Conservation (phyloP, 352 stramenopile species). For the Pythium aristosporum region DNA sequence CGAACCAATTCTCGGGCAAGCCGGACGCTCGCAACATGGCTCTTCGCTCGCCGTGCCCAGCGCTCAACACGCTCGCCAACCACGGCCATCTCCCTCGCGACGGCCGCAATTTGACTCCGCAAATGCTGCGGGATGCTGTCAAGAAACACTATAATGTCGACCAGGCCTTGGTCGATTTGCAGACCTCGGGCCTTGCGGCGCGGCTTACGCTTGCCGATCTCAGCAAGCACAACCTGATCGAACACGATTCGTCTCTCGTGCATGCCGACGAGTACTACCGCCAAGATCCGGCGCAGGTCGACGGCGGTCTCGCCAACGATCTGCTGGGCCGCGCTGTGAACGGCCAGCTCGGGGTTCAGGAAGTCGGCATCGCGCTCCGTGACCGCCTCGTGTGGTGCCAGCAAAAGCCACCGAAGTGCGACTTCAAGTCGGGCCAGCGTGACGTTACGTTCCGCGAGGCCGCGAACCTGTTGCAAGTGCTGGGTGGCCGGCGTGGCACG, state of each 20-base stretch:
- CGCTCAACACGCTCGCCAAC: constrained; percentile 52
- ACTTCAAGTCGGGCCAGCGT: constrained; percentile 3
- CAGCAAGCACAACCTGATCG: constrained; percentile 41
- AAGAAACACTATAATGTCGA: constrained; percentile 43
- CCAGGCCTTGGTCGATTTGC: constrained; percentile 27
- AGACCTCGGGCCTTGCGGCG: constrained; percentile 27
- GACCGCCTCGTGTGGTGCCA: constrained; percentile 4
- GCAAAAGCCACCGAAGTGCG: constrained; percentile 4
- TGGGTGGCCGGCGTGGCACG: constrained; percentile 10
- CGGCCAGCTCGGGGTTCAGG: constrained; percentile 4
- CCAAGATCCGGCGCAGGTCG: constrained; percentile 30
- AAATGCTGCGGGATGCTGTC: constrained; percentile 26
- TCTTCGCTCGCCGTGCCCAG: constrained; percentile 38
- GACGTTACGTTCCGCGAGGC: constrained; percentile 11
- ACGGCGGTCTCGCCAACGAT: constrained; percentile 31
- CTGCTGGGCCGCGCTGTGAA: constrained; percentile 23
- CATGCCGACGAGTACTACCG: constrained; percentile 33
- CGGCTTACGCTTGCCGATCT: constrained; percentile 46
- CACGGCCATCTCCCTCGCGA: constrained; percentile 36
- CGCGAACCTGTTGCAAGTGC: constrained; percentile 1
- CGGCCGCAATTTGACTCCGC: constrained; percentile 30
- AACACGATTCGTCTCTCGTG: constrained; percentile 34
- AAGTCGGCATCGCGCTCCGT: constrained; percentile 8
- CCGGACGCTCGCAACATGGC: no score
- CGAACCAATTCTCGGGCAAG: neutral